Conservation (phyloP, 345 rosid species). For the Aegle marmelos region DNA sequence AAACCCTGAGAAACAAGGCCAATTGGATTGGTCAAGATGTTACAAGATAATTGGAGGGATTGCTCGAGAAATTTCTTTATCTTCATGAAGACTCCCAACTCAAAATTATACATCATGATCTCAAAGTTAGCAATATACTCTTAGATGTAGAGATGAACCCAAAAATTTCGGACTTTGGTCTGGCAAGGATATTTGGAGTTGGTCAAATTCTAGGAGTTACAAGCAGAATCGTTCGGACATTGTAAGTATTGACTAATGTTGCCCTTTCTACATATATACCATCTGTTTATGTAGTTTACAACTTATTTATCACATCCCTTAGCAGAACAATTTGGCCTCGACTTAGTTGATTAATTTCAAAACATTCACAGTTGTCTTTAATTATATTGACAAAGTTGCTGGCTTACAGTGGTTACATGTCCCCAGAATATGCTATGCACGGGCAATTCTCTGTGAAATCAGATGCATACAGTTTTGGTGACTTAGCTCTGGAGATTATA, state of each 20-base stretch:
- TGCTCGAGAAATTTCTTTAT: neutral
- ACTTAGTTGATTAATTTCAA: too few relatives aligned
- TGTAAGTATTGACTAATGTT: conserved; percentile 30
- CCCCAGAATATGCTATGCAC: too few relatives aligned
- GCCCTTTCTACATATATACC: neutral
- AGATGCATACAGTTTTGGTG: neutral
- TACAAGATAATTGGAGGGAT: conserved; percentile 6
- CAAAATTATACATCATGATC: conserved; percentile 1
- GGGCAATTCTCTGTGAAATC: too few relatives aligned
- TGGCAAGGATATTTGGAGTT: neutral
- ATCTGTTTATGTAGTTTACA: too few relatives aligned
- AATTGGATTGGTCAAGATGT: neutral
- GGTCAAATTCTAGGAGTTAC: neutral
- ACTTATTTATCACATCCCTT: too few relatives aligned
- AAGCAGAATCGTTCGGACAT: conserved; percentile 34
- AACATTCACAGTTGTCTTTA: neutral
- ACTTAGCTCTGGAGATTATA: neutral
- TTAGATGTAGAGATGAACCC: neutral
- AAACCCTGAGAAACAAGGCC: neutral
- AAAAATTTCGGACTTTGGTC: neutral
- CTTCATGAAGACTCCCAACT: neutral
- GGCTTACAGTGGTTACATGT: neutral
- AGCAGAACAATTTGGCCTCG: too few relatives aligned
- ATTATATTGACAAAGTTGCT: neutral
- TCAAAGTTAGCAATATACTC: neutral